These are phyloP conservation scores for Oxytropis ochrocephala DNA, from an alignment of 306 rosid species.

Conservation along the genomic window DNA sequence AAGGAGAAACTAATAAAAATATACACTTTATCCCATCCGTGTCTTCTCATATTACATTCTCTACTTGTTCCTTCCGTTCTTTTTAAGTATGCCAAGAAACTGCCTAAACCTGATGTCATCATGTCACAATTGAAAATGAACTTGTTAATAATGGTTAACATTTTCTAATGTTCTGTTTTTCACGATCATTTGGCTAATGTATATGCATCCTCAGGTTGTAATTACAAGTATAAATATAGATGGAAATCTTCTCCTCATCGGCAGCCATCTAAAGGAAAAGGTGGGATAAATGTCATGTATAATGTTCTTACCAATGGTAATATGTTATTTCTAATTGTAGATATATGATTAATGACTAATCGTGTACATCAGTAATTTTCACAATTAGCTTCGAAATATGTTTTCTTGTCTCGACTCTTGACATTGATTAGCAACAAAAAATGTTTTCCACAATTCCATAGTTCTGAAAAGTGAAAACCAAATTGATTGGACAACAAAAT, in stretches of 20 bases:
- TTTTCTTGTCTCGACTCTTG: background rate
- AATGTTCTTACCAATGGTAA: background rate
- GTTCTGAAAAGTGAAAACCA: background rate
- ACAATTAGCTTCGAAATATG: background rate
- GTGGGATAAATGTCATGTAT: conserved; percentile 27
- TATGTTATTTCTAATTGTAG: conserved; percentile 8
- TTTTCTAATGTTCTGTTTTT: background rate
- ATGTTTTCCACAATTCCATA: background rate
- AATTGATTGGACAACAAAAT: background rate
- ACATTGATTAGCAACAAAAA: background rate
- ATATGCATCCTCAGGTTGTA: conserved; percentile 49
- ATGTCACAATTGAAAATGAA: background rate
- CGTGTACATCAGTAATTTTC: background rate
- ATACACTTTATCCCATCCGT: no score
- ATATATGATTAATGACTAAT: background rate
- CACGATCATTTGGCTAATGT: background rate
- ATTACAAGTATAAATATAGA: conserved; percentile 44
- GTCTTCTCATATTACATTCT: background rate
- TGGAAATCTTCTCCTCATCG: conserved; percentile 21
- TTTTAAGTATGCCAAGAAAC: background rate
- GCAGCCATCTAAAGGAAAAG: conserved; percentile 19
- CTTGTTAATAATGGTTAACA: background rate
- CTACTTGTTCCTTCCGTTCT: background rate
- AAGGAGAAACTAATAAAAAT: background rate
- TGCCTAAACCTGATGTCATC: background rate